Conservation (phyloP, 148 eudicot genomes). For the Rheum nobile region DNA sequence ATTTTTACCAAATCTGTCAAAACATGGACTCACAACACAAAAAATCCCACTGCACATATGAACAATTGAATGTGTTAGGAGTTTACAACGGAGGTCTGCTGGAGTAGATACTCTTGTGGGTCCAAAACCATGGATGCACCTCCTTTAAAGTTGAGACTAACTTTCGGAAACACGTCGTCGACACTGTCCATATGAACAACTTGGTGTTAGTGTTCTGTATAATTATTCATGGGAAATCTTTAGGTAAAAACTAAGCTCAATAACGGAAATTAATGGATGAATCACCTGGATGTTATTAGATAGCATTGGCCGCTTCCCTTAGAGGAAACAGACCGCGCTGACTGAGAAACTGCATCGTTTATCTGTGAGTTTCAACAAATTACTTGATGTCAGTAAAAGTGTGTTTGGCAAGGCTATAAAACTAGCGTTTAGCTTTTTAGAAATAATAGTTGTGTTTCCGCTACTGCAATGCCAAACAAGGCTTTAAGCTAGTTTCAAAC, state of each 20-base stretch:
- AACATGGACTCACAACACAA: not conserved
- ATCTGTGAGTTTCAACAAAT: constrained; percentile 28
- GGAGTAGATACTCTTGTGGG: constrained; percentile 70
- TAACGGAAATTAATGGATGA: not conserved
- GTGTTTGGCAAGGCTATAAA: too few relatives aligned
- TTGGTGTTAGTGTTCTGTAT: not conserved
- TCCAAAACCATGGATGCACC: constrained; percentile 65
- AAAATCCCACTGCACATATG: too few relatives aligned
- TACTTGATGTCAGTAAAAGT: not conserved
- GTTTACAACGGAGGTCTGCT: constrained; percentile 71
- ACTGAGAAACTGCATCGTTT: constrained; percentile 42
- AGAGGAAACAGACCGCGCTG: constrained; percentile 48
- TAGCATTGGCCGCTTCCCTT: constrained; percentile 56
- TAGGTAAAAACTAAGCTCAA: not conserved
- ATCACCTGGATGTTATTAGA: constrained; percentile 47
- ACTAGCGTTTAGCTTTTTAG: too few relatives aligned
- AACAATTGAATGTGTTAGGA: not conserved
- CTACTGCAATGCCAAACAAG: too few relatives aligned
- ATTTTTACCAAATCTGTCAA: not conserved
- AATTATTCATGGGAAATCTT: not conserved
- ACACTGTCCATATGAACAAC: constrained; percentile 27
- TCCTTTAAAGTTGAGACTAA: constrained; percentile 64
- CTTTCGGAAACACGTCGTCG: constrained; percentile 55
- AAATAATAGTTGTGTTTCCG: too few relatives aligned
- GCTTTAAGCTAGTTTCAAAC: too few relatives aligned